phyloP scores from a whole-genome alignment of 352 stramenopile genomes.

The Pythium guiyangense region DNA sequence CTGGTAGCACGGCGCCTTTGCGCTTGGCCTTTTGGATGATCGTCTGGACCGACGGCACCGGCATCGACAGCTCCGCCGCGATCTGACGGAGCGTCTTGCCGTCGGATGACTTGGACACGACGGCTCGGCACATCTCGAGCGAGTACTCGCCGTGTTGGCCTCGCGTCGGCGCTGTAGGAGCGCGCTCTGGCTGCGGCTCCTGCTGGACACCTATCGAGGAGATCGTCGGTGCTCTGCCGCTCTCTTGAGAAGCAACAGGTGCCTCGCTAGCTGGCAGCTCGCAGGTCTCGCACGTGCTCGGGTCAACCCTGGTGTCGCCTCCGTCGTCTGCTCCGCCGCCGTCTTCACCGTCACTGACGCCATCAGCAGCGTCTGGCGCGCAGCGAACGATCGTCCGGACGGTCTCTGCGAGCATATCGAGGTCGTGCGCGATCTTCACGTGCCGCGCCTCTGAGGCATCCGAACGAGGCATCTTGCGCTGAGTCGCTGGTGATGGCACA shows the following conservation, averaged over 20 bases:
- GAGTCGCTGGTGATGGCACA: not conserved
- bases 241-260: too few species aligned
- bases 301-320: too few species aligned
- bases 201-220: too few species aligned
- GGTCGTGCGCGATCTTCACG: conserved; percentile 24
- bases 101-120: conserved; percentile 14
- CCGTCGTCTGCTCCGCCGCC: too few species aligned
- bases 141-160: too few species aligned
- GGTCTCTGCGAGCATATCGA: conserved; percentile 60
- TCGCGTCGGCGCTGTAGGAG: too few species aligned
- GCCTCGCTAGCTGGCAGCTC: too few species aligned
- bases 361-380: conserved; percentile 4
- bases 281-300: too few species aligned
- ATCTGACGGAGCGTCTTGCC: conserved; percentile 24
- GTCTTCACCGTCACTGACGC: not conserved
- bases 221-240: too few species aligned
- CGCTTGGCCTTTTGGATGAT: conserved; percentile 32
- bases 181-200: too few species aligned
- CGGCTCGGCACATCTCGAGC: conserved; percentile 16
- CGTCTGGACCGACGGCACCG: conserved; percentile 24
- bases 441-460: not conserved
- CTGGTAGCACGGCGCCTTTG: conserved; percentile 16
- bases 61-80: conserved; percentile 23
- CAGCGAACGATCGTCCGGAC: conserved; percentile 44
- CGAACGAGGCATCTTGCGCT: conserved; percentile 1